Percentiles rank a stretch among this genome's conserved stretches.
These are phyloP conservation scores for Phytophthora pluvialis DNA, from an alignment of 352 stramenopile genomes.

Conservation along the genomic window DNA sequence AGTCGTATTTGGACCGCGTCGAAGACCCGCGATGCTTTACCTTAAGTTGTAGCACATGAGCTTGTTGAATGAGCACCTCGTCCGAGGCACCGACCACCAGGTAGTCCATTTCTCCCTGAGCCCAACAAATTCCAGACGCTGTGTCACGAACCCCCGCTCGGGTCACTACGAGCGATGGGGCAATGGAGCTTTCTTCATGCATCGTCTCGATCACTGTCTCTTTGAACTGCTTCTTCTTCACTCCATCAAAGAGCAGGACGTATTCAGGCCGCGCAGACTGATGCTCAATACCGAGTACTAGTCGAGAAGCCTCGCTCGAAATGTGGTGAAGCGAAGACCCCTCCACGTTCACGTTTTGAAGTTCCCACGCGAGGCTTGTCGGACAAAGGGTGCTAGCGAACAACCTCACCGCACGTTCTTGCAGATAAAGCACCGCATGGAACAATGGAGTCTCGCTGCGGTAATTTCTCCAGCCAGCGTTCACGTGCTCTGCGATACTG, in stretches of 20 bases:
- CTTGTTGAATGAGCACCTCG: slow-evolving; percentile 63
- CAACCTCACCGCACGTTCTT: slow-evolving; percentile 44
- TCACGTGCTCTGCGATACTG: slow-evolving; percentile 29
- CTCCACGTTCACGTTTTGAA: slow-evolving; percentile 72
- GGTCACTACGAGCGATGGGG: slow-evolving; percentile 60
- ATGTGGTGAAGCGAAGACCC: slow-evolving; percentile 74
- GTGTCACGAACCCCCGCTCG: slow-evolving; percentile 37
- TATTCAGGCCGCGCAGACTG: slow-evolving; percentile 55
- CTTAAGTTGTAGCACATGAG: slow-evolving; percentile 70
- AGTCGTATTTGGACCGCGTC: slow-evolving; percentile 61
- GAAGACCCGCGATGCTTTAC: slow-evolving; percentile 73
- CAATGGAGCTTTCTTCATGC: slow-evolving; percentile 65
- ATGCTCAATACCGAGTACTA: slow-evolving; percentile 42
- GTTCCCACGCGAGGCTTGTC: slow-evolving; percentile 55
- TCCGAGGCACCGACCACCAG: slow-evolving; percentile 65
- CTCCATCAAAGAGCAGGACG: slow-evolving; percentile 72
- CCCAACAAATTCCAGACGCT: neutral
- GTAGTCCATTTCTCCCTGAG: slow-evolving; percentile 50
- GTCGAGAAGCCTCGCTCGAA: slow-evolving; percentile 42
- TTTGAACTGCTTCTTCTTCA: slow-evolving; percentile 68
- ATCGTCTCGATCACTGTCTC: slow-evolving; percentile 77
- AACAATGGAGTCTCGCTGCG: slow-evolving; percentile 74
- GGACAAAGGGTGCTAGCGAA: slow-evolving; percentile 49
- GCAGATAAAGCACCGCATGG: slow-evolving; percentile 61
- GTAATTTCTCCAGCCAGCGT: slow-evolving; percentile 70